Evolutionary conservation across 139 green algal species (phyloP).

Genomic region (Chlorella sp.): DNA sequence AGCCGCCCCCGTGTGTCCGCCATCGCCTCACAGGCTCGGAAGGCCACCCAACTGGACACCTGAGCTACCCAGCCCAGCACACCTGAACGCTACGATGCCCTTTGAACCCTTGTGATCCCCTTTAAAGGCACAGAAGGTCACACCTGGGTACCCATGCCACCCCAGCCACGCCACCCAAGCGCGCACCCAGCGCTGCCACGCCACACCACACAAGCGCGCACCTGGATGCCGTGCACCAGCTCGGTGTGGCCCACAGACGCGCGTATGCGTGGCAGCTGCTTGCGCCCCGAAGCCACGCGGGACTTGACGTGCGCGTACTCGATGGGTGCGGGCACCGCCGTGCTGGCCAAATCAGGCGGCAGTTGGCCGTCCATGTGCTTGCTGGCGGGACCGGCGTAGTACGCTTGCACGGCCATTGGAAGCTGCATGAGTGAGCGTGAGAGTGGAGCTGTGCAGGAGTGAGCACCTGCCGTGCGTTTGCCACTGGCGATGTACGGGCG

Average conservation of each 20-base stretch:
- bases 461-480: neutral
- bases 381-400: neutral
- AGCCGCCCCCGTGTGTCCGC: too few relatives aligned
- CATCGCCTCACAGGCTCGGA: too few relatives aligned
- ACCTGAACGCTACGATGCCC: too few relatives aligned
- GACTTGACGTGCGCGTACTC: neutral
- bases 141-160: too few relatives aligned
- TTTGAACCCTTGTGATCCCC: too few relatives aligned
- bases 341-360: too few relatives aligned
- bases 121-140: too few relatives aligned
- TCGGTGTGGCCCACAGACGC: neutral
- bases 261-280: neutral
- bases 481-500: neutral
- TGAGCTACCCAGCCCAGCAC: too few relatives aligned
- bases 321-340: neutral
- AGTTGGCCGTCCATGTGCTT: neutral
- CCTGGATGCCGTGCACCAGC: neutral
- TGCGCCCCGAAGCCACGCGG: neutral
- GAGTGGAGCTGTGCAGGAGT: neutral
- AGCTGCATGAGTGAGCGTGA: neutral
- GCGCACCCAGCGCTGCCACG: too few relatives aligned
- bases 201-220: neutral
- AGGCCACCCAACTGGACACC: too few relatives aligned
- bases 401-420: neutral
- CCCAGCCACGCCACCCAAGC: too few relatives aligned